These are phyloP conservation scores for Raffaelea ambrosiae DNA, from an alignment of 2,329 filamentous ascomycete genomes.

Conservation along the genomic window DNA sequence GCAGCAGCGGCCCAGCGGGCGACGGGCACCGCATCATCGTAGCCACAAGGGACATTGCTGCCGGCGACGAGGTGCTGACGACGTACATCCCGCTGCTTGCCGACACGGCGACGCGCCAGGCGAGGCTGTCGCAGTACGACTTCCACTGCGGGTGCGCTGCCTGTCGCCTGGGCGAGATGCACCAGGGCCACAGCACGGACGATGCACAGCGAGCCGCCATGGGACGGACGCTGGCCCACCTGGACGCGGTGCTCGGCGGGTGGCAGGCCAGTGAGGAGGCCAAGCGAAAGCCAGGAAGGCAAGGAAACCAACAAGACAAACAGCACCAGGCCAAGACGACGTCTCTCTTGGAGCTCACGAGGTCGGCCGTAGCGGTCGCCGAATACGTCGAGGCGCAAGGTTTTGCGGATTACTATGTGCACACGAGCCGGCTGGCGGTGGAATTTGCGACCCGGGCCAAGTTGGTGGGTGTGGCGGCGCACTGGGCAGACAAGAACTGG, in stretches of 20 bases:
- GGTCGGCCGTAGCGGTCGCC: slow-evolving; percentile 5
- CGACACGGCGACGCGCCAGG: slow-evolving; percentile 18
- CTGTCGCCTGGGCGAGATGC: neutral
- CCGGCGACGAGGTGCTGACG: slow-evolving; percentile 26
- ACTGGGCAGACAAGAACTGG: slow-evolving; percentile 3
- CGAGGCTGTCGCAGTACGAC: slow-evolving; percentile 22
- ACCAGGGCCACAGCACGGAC: neutral
- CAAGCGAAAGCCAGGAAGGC: too few relatives aligned
- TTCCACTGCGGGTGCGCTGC: slow-evolving; percentile 11
- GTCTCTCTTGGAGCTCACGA: neutral
- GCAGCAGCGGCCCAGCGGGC: neutral
- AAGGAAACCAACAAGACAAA: too few relatives aligned
- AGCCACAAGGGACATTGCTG: slow-evolving; percentile 21
- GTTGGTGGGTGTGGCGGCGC: neutral
- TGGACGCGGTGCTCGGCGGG: neutral
- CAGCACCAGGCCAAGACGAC: too few relatives aligned
- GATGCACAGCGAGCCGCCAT: slow-evolving; percentile 7
- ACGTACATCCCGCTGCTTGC: slow-evolving; percentile 26
- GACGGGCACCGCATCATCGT: slow-evolving; percentile 22
- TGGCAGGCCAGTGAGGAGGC: neutral
- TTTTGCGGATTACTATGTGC: slow-evolving; percentile 13
- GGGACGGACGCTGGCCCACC: slow-evolving; percentile 5
- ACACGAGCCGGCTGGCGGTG: slow-evolving; percentile 11
- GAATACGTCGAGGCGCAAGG: slow-evolving; percentile 22
- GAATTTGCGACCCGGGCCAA: slow-evolving; percentile 7